phyloP scores from a whole-genome alignment of 768 basidiomycete species.

The Serendipita sp. region DNA sequence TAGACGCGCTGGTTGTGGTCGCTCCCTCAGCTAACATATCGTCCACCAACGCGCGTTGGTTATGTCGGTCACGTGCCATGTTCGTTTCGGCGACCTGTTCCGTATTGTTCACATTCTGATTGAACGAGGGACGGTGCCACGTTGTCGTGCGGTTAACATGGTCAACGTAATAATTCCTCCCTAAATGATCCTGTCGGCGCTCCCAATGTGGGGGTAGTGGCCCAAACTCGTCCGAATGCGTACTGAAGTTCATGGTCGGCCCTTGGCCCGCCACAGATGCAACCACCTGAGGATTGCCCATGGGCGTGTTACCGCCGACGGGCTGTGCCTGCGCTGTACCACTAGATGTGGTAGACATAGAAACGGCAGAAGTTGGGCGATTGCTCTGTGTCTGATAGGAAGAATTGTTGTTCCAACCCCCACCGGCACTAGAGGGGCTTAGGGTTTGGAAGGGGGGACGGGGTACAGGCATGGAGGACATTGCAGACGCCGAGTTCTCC shows the following conservation, averaged over 20 bases:
- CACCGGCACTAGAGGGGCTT: conserved; percentile 15
- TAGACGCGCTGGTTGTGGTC: conserved; percentile 25
- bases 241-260: conserved; percentile 63
- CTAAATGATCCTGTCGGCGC: conserved; percentile 89
- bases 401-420: background rate
- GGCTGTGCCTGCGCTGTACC: conserved; percentile 10
- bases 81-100: conserved; percentile 65
- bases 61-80: conserved; percentile 75
- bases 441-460: conserved; percentile 12
- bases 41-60: conserved; percentile 67
- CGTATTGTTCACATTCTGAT: conserved; percentile 52
- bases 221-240: conserved; percentile 87
- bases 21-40: conserved; percentile 61
- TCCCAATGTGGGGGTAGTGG: conserved; percentile 90
- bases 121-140: conserved; percentile 84
- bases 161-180: conserved; percentile 94
- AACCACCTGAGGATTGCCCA: conserved; percentile 26
- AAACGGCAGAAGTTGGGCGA: conserved; percentile 9
- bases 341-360: background rate
- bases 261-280: conserved; percentile 23
- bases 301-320: conserved; percentile 12
- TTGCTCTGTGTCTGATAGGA: background rate
- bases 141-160: conserved; percentile 96
- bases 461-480: conserved; percentile 22
- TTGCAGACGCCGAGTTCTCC: conserved; percentile 22